Conservation (phyloP, 805 yeast genomes). For the Brettanomyces custersianus region DNA sequence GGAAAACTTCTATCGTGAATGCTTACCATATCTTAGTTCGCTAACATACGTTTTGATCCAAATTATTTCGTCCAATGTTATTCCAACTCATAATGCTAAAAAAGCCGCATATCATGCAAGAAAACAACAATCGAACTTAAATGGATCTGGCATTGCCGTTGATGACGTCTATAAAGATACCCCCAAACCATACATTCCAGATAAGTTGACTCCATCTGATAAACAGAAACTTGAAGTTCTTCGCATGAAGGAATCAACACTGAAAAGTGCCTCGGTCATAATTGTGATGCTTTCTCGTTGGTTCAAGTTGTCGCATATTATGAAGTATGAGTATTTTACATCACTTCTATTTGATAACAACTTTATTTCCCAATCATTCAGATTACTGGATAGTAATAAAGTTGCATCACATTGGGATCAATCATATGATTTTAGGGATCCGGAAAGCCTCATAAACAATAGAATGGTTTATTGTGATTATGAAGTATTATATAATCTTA, state of each 20-base stretch:
- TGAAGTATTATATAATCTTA: slow-evolving; percentile 16
- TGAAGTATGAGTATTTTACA: slow-evolving; percentile 70
- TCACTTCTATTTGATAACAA: slow-evolving; percentile 69
- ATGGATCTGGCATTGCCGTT: no score
- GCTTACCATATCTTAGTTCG: slow-evolving; percentile 51
- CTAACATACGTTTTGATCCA: slow-evolving; percentile 57
- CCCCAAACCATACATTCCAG: slow-evolving; percentile 9
- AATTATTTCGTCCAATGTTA: slow-evolving; percentile 44
- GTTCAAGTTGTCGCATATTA: slow-evolving; percentile 70
- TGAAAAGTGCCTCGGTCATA: slow-evolving; percentile 51
- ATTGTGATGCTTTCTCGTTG: slow-evolving; percentile 52
- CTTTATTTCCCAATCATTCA: slow-evolving; percentile 32
- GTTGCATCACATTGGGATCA: slow-evolving; percentile 17
- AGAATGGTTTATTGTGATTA: slow-evolving; percentile 25
- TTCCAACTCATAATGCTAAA: slow-evolving; percentile 14
- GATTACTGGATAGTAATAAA: slow-evolving; percentile 23
- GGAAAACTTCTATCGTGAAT: slow-evolving; percentile 47
- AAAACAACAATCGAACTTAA: slow-evolving; percentile 2
- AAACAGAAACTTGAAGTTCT: slow-evolving; percentile 42
- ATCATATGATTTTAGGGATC: slow-evolving; percentile 20
- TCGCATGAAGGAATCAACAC: slow-evolving; percentile 52
- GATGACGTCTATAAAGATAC: no score
- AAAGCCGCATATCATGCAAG: slow-evolving; percentile 16
- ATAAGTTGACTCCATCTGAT: slow-evolving; percentile 14
- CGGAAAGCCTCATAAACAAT: slow-evolving; percentile 19